phyloP scores from a whole-genome alignment of 345 rosid genomes.

The Xanthoceras sorbifolium region DNA sequence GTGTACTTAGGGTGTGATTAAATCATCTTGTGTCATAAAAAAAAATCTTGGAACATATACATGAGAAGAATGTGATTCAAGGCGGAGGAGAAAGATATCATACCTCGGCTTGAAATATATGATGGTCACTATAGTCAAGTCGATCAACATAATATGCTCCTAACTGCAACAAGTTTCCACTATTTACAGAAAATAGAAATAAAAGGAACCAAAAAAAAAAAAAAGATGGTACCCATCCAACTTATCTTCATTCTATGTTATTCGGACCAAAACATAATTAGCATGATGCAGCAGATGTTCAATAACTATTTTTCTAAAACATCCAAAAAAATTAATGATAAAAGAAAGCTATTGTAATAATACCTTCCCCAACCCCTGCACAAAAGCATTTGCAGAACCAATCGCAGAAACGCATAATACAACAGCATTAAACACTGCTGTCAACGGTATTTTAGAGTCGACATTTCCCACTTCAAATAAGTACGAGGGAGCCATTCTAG shows the following conservation, averaged over 20 bases:
- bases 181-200: neutral
- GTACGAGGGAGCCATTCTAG: conserved; percentile 59
- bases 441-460: conserved; percentile 39
- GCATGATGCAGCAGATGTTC: neutral
- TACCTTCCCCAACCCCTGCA: conserved; percentile 55
- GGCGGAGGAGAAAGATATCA: neutral
- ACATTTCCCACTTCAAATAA: conserved; percentile 53
- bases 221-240: neutral
- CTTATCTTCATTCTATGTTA: neutral
- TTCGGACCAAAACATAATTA: neutral
- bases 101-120: conserved; percentile 56
- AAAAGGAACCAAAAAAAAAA: neutral
- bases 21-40: neutral
- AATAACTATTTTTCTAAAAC: neutral
- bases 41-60: neutral
- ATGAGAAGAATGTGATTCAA: neutral
- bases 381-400: conserved; percentile 73
- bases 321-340: neutral
- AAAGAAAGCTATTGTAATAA: neutral
- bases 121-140: conserved; percentile 79
- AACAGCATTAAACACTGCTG: conserved; percentile 30
- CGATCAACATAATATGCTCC: conserved; percentile 59
- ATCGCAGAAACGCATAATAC: conserved; percentile 76
- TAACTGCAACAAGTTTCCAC: conserved; percentile 47
- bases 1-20: neutral